A percentile compares a stretch with the other conserved stretches of the same genome.
Evolutionary conservation across 2,329 filamentous ascomycete genomes (phyloP).

Genomic region (Trichophyton schoenleinii): DNA sequence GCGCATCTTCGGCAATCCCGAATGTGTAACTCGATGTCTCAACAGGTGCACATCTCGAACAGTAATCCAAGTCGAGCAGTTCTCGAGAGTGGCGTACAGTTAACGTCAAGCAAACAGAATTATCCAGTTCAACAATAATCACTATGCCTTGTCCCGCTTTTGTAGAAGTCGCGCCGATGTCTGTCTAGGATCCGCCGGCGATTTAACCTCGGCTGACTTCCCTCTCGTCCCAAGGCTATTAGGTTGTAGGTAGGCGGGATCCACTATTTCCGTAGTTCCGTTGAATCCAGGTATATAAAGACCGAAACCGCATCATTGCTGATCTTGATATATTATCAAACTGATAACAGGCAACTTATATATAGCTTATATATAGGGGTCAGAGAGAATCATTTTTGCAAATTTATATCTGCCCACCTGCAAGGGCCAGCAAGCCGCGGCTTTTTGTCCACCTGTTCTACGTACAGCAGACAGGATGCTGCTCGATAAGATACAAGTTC

Average conservation of each 20-base stretch:
- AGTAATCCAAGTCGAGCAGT: background rate
- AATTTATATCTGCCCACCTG: background rate
- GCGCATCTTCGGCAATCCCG: background rate
- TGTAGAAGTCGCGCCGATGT: background rate
- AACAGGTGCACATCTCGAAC: background rate
- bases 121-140: background rate
- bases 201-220: background rate
- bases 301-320: background rate
- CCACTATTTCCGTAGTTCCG: background rate
- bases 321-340: background rate
- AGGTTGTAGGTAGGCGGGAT: background rate
- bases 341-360: background rate
- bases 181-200: background rate
- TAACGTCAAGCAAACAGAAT: background rate
- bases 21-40: background rate
- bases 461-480: slow-evolving; percentile 30
- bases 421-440: background rate
- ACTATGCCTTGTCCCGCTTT: background rate
- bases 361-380: too few relatives aligned
- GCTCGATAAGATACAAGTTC: slow-evolving; percentile 49
- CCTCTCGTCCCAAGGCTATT: background rate
- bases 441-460: background rate
- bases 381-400: background rate
- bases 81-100: background rate
- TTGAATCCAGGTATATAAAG: background rate